These are phyloP conservation scores for Phytomonas serpens DNA, from an alignment of 208 protist genomes.

Conservation along the genomic window DNA sequence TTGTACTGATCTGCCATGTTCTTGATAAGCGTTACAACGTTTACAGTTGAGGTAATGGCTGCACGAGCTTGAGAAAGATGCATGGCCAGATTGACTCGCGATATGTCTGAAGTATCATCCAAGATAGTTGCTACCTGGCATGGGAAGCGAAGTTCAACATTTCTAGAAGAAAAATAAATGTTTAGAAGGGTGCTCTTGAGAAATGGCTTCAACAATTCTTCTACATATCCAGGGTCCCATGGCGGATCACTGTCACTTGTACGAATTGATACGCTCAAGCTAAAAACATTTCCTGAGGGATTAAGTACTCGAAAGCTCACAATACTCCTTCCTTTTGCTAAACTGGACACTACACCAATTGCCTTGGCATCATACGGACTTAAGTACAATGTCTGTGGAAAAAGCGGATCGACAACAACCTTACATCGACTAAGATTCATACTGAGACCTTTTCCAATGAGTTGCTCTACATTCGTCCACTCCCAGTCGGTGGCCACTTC, in stretches of 20 bases:
- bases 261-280: slow-evolving; percentile 40
- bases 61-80: slow-evolving; percentile 63
- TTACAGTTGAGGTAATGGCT: slow-evolving; percentile 83
- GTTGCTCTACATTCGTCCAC: slow-evolving; percentile 80
- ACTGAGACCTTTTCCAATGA: slow-evolving; percentile 54
- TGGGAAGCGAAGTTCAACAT: slow-evolving; percentile 60
- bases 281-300: slow-evolving; percentile 46
- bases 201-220: slow-evolving; percentile 26
- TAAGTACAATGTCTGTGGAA: slow-evolving; percentile 67
- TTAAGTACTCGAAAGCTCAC: slow-evolving; percentile 59
- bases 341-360: slow-evolving; percentile 28
- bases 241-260: slow-evolving; percentile 17
- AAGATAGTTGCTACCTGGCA: slow-evolving; percentile 73
- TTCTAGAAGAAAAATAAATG: slow-evolving; percentile 29
- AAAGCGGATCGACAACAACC: slow-evolving; percentile 51
- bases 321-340: slow-evolving; percentile 26
- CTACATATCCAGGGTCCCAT: slow-evolving; percentile 27
- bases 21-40: slow-evolving; percentile 76
- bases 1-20: slow-evolving; percentile 88
- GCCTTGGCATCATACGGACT: slow-evolving; percentile 59
- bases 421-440: slow-evolving; percentile 11
- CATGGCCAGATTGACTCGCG: slow-evolving; percentile 25
- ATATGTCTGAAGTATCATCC: slow-evolving; percentile 50
- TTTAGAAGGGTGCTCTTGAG: slow-evolving; percentile 46
- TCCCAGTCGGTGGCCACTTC: slow-evolving; percentile 85